A percentile compares a stretch with the other conserved stretches of the same genome.
Conservation (phyloP, 2,329 filamentous ascomycete species). For the Bipolaris victoriae region DNA sequence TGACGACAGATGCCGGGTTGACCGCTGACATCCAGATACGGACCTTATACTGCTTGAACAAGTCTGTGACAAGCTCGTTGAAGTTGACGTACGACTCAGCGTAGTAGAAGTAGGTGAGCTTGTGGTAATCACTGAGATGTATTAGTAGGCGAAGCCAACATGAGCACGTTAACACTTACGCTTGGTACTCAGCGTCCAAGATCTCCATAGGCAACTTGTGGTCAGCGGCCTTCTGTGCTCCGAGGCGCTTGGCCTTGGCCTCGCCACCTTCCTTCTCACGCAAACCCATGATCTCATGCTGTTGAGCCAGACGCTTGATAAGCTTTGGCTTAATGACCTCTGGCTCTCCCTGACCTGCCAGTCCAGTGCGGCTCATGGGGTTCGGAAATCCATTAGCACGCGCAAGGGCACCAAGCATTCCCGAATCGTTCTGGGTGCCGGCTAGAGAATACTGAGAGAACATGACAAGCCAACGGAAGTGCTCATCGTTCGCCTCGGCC, state of each 20-base stretch:
- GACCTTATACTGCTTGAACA: slow-evolving; percentile 99
- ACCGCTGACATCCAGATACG: slow-evolving; percentile 99
- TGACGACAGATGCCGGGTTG: slow-evolving; percentile 86
- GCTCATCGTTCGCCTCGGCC: slow-evolving; percentile 89
- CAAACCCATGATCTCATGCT: slow-evolving; percentile 85
- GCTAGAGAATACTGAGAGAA: slow-evolving; percentile 71
- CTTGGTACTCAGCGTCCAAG: slow-evolving; percentile 96
- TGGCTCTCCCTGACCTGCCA: slow-evolving; percentile 41
- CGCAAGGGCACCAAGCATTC: slow-evolving; percentile 54
- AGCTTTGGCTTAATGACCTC: slow-evolving; percentile 88
- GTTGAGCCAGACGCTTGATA: slow-evolving; percentile 92
- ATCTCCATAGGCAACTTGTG: slow-evolving; percentile 98
- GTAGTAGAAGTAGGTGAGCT: slow-evolving; percentile 98
- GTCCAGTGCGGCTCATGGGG: slow-evolving; percentile 55
- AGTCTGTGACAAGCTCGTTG: slow-evolving; percentile 93
- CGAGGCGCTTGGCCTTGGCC: slow-evolving; percentile 94
- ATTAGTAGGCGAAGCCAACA: slow-evolving; percentile 31
- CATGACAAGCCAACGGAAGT: slow-evolving; percentile 99
- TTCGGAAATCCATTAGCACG: slow-evolving; percentile 43
- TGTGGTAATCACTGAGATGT: slow-evolving; percentile 86
- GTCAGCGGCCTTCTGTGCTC: slow-evolving; percentile 94
- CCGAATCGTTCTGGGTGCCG: slow-evolving; percentile 53
- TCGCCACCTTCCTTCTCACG: slow-evolving; percentile 97
- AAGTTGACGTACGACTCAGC: slow-evolving; percentile 99
- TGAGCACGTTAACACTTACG: slow-evolving; percentile 66